Conservation (phyloP, 2,329 filamentous ascomycete genomes). For the Xylaria sp. region DNA sequence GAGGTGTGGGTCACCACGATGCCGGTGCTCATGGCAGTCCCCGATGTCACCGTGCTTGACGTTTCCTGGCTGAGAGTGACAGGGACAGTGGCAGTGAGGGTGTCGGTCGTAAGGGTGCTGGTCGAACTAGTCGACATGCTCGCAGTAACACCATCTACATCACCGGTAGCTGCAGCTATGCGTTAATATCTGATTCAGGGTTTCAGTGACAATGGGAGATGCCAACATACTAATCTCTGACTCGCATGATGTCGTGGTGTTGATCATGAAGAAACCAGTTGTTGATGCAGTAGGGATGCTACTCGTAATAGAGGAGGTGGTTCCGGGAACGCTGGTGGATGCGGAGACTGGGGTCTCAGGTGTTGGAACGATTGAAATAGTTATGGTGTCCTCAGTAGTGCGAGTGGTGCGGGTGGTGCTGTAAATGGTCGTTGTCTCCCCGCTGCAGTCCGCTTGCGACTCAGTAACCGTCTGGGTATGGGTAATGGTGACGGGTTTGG, state of each 20-base stretch:
- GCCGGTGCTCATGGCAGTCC: neutral
- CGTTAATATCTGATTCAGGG: neutral
- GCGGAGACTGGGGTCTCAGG: neutral
- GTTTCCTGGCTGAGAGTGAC: neutral
- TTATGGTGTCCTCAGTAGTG: constrained; percentile 23
- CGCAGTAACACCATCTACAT: constrained; percentile 32
- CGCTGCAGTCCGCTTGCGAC: constrained; percentile 9
- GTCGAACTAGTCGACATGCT: neutral
- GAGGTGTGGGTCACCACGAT: constrained; percentile 19
- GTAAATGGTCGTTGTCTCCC: constrained; percentile 25
- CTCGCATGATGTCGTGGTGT: constrained; percentile 21
- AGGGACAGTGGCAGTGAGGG: too few relatives aligned
- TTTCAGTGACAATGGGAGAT: neutral
- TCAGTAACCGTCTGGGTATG: constrained; percentile 24
- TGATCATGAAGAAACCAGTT: neutral
- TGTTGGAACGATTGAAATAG: constrained; percentile 15
- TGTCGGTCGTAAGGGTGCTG: constrained; percentile 15
- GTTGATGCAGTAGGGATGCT: neutral
- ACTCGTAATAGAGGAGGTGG: neutral
- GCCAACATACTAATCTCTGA: constrained; percentile 19
- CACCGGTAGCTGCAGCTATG: constrained; percentile 1
- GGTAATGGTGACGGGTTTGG: constrained; percentile 30
- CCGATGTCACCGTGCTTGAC: neutral
- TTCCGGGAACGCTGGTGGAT: neutral
- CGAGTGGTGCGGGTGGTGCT: constrained; percentile 28